Base-by-base conservation (phyloP, 345 rosid genomes). In the Populus euphratica region DNA sequence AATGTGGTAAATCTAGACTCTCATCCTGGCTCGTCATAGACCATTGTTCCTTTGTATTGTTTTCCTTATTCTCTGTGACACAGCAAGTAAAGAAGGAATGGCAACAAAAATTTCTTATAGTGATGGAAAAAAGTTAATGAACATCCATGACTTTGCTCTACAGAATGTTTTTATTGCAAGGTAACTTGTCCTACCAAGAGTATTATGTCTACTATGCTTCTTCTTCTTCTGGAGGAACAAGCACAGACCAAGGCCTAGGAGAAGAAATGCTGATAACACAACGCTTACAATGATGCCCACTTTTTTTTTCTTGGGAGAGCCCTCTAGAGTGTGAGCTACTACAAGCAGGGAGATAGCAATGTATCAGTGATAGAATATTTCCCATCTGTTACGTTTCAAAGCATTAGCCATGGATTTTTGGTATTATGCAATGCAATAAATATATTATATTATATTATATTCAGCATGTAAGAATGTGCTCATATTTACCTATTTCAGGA, bases 401-500 rank as follows among this genome's bases (percentile, higher is more conserved):
- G 47, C 47, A 43, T 43, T 43, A 43, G 47, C 47, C 47, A 43
- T 43, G 47, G 47, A 43, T 43, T 43, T 43, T 43, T 43, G 47
- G 47, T 43, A 43, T 43, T 43, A 10, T 43, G 47, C 47, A 43
- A 43, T 43, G 47, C 14, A 43, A 43, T 43, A 2, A 43, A 43
- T 43, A 43, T 43, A 43, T 10, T 43, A 43, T 43, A 11, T 43
- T 43, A 43, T 10, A 43, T 10, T 43, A 43, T 10, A 43, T 10
- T 43, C 47, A 43, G 47, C 47, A 43, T 43, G 14, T 43, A 0
- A 43, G 72, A 69, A 21, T 23, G 36, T 25, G 61, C n/a, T 10
- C 11, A 1, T 25, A 12, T 5, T 61, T 69, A 82, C 85, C 81
- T 74, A 65, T 5, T 31, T 82, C 76, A 5, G 81, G 75, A 67